A percentile compares a stretch with the other conserved stretches of the same genome.
Evolutionary conservation across 2,329 filamentous ascomycete genomes (phyloP).

Genomic region (Fusarium ramigenum): DNA sequence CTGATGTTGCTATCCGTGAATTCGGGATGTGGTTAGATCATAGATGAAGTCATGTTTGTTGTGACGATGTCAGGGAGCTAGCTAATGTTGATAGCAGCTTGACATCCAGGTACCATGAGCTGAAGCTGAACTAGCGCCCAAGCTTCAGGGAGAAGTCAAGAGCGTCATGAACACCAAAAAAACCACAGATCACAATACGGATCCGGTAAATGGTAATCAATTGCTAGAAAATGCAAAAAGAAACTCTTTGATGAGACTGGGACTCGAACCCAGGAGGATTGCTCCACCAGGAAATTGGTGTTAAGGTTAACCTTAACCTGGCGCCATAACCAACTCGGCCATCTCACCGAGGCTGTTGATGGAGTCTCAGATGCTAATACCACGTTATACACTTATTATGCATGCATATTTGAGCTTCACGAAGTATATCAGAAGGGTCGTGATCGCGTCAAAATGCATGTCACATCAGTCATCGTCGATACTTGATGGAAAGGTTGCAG

Average conservation of each 20-base stretch:
- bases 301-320: constrained; percentile 45
- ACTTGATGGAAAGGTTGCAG: neutral
- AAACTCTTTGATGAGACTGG: constrained; percentile 41
- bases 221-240: neutral
- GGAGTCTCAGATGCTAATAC: fast-evolving
- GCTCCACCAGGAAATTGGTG: constrained; percentile 43
- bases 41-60: constrained; percentile 12
- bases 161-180: neutral
- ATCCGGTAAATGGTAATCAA: fast-evolving
- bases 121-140: neutral
- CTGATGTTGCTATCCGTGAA: neutral
- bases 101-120: neutral
- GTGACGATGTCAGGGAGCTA: neutral
- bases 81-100: neutral
- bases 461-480: neutral
- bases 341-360: constrained; percentile 37
- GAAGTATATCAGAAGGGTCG: neutral
- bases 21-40: neutral
- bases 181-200: fast-evolving
- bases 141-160: neutral
- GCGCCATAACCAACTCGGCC: constrained; percentile 45
- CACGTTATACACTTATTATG: fast-evolving
- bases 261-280: constrained; percentile 45
- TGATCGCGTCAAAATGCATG: constrained; percentile 3
- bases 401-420: neutral